phyloP scores from a whole-genome alignment of 768 basidiomycete species.

The Psilocybe sp. region DNA sequence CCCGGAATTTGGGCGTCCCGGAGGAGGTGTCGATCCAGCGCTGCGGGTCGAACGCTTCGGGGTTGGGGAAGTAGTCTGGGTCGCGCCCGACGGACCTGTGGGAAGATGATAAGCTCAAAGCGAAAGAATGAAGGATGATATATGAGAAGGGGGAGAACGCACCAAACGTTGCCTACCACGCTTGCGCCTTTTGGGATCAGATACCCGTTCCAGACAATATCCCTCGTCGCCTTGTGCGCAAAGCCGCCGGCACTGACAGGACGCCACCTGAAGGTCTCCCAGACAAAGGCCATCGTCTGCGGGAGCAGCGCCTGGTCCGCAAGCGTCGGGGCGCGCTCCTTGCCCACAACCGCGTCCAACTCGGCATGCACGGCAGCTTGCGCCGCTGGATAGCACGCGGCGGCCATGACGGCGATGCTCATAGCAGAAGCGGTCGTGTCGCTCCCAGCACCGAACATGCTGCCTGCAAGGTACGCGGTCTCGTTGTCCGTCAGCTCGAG shows the following conservation, averaged over 20 bases:
- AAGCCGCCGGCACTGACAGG: conserved; percentile 55
- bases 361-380: conserved; percentile 52
- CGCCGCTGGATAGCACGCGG: conserved; percentile 51
- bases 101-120: not conserved
- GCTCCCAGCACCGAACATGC: conserved; percentile 65
- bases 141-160: conserved; percentile 3
- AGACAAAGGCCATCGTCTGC: conserved; percentile 47
- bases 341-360: conserved; percentile 50
- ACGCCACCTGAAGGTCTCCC: conserved; percentile 49
- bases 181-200: conserved; percentile 55
- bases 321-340: conserved; percentile 38
- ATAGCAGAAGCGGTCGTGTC: conserved; percentile 65
- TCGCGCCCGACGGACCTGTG: conserved; percentile 55
- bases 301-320: conserved; percentile 40
- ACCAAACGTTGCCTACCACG: conserved; percentile 63
- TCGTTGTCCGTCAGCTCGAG: conserved; percentile 56
- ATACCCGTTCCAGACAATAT: conserved; percentile 49
- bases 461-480: conserved; percentile 60
- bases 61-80: conserved; percentile 54
- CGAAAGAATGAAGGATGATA: no score
- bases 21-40: conserved; percentile 42
- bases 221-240: conserved; percentile 61
- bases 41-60: conserved; percentile 56
- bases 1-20: conserved; percentile 39
- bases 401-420: conserved; percentile 54